Evolutionary conservation across 306 rosid species (phyloP).

Genomic region (Casuarina cunninghamiana): DNA sequence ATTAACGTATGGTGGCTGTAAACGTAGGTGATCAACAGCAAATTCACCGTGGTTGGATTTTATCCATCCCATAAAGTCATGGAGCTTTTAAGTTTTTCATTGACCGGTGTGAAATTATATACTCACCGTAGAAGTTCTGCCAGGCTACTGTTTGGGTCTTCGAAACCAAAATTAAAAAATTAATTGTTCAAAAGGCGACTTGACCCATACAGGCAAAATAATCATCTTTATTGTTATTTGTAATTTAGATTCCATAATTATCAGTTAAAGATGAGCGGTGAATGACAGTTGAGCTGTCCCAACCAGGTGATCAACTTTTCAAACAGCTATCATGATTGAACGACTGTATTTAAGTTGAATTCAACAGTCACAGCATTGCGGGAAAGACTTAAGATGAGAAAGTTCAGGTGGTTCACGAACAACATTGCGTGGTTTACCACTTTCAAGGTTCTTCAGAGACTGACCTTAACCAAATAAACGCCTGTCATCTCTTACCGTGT

Average conservation of each 20-base stretch:
- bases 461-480: background rate
- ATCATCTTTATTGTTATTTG: no score
- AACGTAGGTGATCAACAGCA: no score
- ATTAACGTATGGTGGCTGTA: no score
- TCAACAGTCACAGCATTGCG: no score
- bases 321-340: background rate
- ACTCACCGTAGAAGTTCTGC: background rate
- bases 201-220: no score
- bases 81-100: slow-evolving; percentile 8
- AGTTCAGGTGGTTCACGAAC: background rate
- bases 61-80: background rate
- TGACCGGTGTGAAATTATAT: background rate
- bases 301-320: background rate
- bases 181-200: no score
- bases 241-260: no score
- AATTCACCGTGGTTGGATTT: background rate
- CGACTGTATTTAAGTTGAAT: no score
- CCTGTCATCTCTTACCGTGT: background rate
- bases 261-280: background rate
- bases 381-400: background rate
- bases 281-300: background rate
- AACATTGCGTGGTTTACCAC: no score
- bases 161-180: no score
- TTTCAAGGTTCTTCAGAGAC: background rate
- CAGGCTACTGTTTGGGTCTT: background rate